Conservation (phyloP, 352 stramenopile genomes). For the Phytopythium cucurbitacearum region DNA sequence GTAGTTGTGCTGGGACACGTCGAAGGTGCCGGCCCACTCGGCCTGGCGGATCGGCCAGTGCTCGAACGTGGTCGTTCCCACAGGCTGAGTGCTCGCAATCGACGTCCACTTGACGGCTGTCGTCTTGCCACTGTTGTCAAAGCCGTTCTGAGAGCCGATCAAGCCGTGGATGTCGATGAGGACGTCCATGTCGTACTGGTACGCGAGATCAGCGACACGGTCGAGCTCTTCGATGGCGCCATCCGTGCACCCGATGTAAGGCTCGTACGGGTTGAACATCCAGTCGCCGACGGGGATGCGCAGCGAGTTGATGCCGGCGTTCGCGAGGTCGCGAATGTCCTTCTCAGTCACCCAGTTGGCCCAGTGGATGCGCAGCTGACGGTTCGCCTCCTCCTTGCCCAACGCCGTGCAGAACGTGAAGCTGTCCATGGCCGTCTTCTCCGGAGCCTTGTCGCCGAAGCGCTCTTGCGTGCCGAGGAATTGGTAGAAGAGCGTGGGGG, state of each 20-base stretch:
- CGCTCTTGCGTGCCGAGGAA: slow-evolving; percentile 85
- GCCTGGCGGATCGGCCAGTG: slow-evolving; percentile 90
- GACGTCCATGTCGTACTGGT: slow-evolving; percentile 85
- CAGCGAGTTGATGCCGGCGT: slow-evolving; percentile 71
- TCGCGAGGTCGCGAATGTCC: slow-evolving; percentile 85
- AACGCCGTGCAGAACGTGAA: slow-evolving; percentile 91
- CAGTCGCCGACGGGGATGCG: slow-evolving; percentile 93
- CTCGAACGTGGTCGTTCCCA: slow-evolving; percentile 87
- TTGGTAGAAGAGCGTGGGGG: slow-evolving; percentile 94
- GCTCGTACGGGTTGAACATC: slow-evolving; percentile 93
- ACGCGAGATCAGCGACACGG: slow-evolving; percentile 74
- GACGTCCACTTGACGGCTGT: slow-evolving; percentile 89
- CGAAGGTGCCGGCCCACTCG: slow-evolving; percentile 90
- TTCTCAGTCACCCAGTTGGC: slow-evolving; percentile 92
- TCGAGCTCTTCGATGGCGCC: slow-evolving; percentile 90
- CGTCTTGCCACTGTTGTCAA: slow-evolving; percentile 92
- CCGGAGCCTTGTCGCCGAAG: slow-evolving; percentile 65
- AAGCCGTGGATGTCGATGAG: slow-evolving; percentile 93
- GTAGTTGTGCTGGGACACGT: slow-evolving; percentile 83
- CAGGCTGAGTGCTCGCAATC: slow-evolving; percentile 60
- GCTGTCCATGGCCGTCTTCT: slow-evolving; percentile 89
- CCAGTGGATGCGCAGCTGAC: slow-evolving; percentile 92
- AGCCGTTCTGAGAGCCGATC: slow-evolving; percentile 93
- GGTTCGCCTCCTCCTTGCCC: slow-evolving; percentile 88
- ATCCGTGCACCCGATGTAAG: slow-evolving; percentile 91